Base-by-base conservation (phyloP, 1,139 yeast species). In the Kodamaea sp. region DNA sequence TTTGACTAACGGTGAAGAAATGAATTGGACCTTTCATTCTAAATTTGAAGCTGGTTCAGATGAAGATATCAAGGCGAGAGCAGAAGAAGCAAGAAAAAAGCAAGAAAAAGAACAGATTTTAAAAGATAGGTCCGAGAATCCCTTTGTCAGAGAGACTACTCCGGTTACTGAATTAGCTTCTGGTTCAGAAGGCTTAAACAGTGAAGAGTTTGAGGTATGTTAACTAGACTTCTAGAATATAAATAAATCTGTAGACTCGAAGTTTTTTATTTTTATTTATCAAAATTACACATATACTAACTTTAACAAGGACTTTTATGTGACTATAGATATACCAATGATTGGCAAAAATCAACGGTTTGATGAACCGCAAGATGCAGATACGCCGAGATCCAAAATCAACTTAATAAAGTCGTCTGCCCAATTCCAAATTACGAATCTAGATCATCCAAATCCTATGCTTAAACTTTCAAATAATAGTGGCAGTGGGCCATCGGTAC, bases 11-110 rank as follows among this genome's bases (percentile, higher is more conserved):
- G 96, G 96, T n/a, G 95, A 87, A 58, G 95, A 86, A 60, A 85
- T 88, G 92, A 84, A 84, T 56, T 87, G 96, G 96, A 77, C 81
- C 48, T 87, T 87, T 65, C 79, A 77, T 54, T 65, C 62, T 40
- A 75, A 74, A 23, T 79, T 76, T 47, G 90, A 83, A 55, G 90
- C 92, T 1, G 92, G 92, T 2, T 81, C 89, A 1, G 84, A 80
- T 42, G 90, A 81, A 40, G 92, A 84, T 56, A 73, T 82, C 28
- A 74, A 70, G 48, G 74, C 78, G 4, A 65, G 84, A 53, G 52
- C 52, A 47, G 55, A 48, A 39, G 61, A 54, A 11, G 49, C 42
- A 7, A 51, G 47, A 44, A 15, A 3, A 15, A 50, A 50, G 40
- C 45, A 47, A 29, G 59, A 54, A 22, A 29, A 52, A 45, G 33